Evolutionary conservation across 768 basidiomycete genomes (phyloP).

Genomic region (Mycena pura): DNA sequence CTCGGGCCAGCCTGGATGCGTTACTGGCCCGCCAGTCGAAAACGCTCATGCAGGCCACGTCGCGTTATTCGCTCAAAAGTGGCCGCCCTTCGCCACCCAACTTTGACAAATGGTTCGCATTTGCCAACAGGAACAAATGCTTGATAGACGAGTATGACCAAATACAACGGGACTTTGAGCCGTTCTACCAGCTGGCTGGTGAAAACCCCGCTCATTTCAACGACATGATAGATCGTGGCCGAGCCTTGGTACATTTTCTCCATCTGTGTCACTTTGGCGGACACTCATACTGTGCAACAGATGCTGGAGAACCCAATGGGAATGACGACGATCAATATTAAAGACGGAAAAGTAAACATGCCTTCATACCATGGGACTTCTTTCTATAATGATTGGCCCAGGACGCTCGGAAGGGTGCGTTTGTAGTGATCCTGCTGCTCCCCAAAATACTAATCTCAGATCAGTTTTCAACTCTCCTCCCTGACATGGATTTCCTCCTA

Average conservation of each 20-base stretch:
- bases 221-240: constrained; percentile 19
- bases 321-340: constrained; percentile 26
- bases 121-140: constrained; percentile 20
- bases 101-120: constrained; percentile 26
- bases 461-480: constrained; percentile 21
- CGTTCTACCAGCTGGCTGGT: constrained; percentile 23
- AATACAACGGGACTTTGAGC: constrained; percentile 25
- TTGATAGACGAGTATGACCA: constrained; percentile 29
- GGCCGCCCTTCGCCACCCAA: constrained; percentile 22
- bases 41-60: constrained; percentile 21
- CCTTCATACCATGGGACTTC: constrained; percentile 19
- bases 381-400: constrained; percentile 25
- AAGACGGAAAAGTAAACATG: constrained; percentile 17
- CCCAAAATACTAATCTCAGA: neutral
- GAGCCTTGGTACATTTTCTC: constrained; percentile 7
- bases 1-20: constrained; percentile 3
- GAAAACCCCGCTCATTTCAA: constrained; percentile 20
- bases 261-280: neutral
- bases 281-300: neutral
- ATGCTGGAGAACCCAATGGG: constrained; percentile 21
- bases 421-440: neutral
- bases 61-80: constrained; percentile 27
- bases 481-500: constrained; percentile 27
- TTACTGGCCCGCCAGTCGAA: constrained; percentile 19
- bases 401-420: constrained; percentile 17